Conservation (phyloP, 108 stramenopile species). For the Nitzschia sp. region DNA sequence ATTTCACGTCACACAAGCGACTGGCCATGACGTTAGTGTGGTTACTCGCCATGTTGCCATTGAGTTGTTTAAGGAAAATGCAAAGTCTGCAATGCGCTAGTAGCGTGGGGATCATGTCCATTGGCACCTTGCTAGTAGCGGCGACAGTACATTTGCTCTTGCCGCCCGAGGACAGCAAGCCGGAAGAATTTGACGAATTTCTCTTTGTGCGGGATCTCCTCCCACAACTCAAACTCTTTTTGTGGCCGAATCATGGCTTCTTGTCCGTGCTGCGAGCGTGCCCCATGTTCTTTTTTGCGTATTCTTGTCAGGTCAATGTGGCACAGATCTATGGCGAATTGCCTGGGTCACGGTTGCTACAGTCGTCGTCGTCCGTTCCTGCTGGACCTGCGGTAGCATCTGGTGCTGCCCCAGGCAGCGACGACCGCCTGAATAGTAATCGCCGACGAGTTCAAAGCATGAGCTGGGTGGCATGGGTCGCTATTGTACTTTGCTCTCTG, state of each 20-base stretch:
- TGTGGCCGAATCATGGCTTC: conserved; percentile 52
- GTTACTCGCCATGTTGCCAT: conserved; percentile 69
- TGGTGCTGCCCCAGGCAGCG: no score
- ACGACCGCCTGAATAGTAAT: no score
- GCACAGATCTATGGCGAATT: conserved; percentile 75
- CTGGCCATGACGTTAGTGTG: conserved; percentile 50
- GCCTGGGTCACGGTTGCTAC: neutral
- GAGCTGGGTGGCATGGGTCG: conserved; percentile 44
- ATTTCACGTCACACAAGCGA: conserved; percentile 11
- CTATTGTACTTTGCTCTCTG: conserved; percentile 39
- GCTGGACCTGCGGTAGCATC: no score
- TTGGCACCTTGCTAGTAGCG: conserved; percentile 64
- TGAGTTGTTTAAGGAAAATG: conserved; percentile 61
- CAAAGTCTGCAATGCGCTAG: conserved; percentile 63
- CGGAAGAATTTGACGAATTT: neutral
- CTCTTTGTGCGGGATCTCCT: neutral
- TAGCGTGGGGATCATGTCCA: conserved; percentile 67
- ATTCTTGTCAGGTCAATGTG: conserved; percentile 85
- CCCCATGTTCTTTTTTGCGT: conserved; percentile 84
- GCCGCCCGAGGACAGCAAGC: conserved; percentile 10
- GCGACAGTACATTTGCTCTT: conserved; percentile 66
- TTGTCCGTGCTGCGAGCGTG: conserved; percentile 63
- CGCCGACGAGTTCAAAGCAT: conserved; percentile 44
- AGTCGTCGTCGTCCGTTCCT: no score
- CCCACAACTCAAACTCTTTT: conserved; percentile 28